Evolutionary conservation across 1,284 basidiomycete species (phyloP), one percentile per base, ranked within the genome.

Genomic region (Gymnopus androsaceus): DNA sequence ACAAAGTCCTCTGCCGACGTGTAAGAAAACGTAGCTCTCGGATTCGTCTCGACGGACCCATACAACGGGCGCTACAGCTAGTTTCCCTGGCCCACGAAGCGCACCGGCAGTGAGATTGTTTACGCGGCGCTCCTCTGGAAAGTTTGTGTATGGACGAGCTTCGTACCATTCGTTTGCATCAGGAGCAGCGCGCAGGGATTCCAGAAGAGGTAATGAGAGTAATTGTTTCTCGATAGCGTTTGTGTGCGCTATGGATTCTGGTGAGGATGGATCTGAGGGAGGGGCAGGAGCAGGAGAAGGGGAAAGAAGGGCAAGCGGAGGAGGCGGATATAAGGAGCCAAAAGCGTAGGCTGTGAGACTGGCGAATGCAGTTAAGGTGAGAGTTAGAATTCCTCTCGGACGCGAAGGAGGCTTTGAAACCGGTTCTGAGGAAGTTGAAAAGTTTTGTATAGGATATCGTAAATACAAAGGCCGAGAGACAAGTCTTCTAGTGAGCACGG

Each of bases 31-130:
- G 56, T 85, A 67, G 6, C 82, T 81, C 72, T 93, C 88, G 8
- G 75, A 79, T 68, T 93, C 90, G 70, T 96, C 91, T 56, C 76
- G 76, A 64, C 79, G 83, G n/a, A 84, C 83, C 17, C 94, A 80
- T 5, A 92, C 81, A 2, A 96, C 64, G 2, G 94, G 92, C 21
- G 81, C 76, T 49, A 95, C 69, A 0, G 92, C 91, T 4, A 97
- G 78, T 71, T 85, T 90, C 7, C 92, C 91, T 0, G 94, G 92
- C 0, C 94, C 95, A 21, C 86, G 77, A 21, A 98, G 79, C 1
- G 93, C 82, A 9, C 94, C 95, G 1, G 88, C 88, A 0, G 92
- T 93, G 52, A 98, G 77, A 59, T 84, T 89, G 71, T 98, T 91
- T 48, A 83, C 83, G 31, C 87, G 77, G 25, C 84, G 73, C 62